Evolutionary conservation across 2,329 filamentous ascomycete genomes (phyloP).

Genomic region (Verticillium nonalfalfae): DNA sequence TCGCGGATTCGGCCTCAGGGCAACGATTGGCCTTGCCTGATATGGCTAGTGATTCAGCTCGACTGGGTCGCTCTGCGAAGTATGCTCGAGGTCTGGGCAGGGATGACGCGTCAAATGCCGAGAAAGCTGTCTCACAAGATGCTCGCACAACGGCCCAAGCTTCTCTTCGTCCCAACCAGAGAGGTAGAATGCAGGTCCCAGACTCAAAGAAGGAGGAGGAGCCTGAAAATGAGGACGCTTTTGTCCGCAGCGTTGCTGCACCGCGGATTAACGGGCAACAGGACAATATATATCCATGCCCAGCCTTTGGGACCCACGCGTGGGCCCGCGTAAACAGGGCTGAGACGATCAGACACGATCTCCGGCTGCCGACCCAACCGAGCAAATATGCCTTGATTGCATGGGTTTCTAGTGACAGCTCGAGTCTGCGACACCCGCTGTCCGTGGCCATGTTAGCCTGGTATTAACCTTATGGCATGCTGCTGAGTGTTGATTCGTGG

Average conservation of each 20-base stretch:
- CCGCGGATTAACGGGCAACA: background rate
- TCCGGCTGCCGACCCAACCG: background rate
- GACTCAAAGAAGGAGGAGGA: background rate
- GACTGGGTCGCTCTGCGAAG: background rate
- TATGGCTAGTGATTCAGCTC: background rate
- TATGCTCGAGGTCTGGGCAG: background rate
- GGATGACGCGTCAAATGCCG: slow-evolving; percentile 3
- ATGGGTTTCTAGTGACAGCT: too few relatives aligned
- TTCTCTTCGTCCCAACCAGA: background rate
- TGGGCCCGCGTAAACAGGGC: background rate
- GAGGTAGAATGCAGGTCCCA: background rate
- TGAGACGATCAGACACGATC: background rate
- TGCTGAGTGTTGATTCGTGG: too few relatives aligned
- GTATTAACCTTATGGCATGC: too few relatives aligned
- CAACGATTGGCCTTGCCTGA: background rate
- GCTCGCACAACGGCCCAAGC: background rate
- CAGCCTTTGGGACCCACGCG: background rate
- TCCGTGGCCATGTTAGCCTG: too few relatives aligned
- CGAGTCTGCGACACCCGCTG: too few relatives aligned
- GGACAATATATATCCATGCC: background rate
- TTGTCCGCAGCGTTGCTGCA: background rate
- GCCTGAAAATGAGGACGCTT: background rate
- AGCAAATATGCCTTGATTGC: background rate
- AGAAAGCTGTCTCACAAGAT: background rate
- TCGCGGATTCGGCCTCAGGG: background rate